Percentiles rank a stretch among this genome's conserved stretches.
These are phyloP conservation scores for Acanthamoeba comandoni DNA, from an alignment of 208 protist species.

Conservation along the genomic window DNA sequence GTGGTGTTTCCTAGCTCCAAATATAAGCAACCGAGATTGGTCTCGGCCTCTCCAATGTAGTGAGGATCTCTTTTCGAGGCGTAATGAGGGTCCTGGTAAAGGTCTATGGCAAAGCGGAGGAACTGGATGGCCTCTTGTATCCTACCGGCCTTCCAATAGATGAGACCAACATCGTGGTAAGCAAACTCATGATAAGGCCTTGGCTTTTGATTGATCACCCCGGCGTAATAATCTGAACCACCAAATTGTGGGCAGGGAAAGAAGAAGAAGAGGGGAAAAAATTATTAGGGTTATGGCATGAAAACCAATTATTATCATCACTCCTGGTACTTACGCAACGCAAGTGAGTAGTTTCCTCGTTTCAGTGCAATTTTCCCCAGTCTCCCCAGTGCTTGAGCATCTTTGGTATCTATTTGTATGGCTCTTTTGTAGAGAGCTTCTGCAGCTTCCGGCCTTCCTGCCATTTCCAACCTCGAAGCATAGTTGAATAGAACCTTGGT, in stretches of 20 bases:
- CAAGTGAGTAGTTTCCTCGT: neutral
- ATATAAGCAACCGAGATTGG: neutral
- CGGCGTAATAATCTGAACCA: conserved; percentile 12
- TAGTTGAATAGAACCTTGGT: conserved; percentile 15
- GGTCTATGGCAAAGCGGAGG: neutral
- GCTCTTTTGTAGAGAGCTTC: neutral
- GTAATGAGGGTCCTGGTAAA: neutral
- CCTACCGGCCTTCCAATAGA: conserved; percentile 11
- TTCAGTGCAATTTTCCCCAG: neutral
- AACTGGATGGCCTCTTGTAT: conserved; percentile 43
- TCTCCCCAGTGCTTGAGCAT: neutral
- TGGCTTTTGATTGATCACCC: neutral
- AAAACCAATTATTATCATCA: too few relatives aligned
- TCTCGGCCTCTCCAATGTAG: conserved; percentile 25
- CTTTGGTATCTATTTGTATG: neutral
- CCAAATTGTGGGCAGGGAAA: too few relatives aligned
- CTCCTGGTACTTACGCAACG: too few relatives aligned
- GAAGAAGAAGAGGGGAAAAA: too few relatives aligned
- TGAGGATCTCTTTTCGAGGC: too few relatives aligned
- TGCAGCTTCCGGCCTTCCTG: neutral
- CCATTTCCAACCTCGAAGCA: neutral
- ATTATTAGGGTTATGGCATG: too few relatives aligned
- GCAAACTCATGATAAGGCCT: conserved; percentile 25
- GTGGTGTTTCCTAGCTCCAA: neutral
- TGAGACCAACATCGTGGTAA: conserved; percentile 48